Evolutionary conservation across 2,329 filamentous ascomycete species (phyloP).

Genomic region (Cladosporium sp.): DNA sequence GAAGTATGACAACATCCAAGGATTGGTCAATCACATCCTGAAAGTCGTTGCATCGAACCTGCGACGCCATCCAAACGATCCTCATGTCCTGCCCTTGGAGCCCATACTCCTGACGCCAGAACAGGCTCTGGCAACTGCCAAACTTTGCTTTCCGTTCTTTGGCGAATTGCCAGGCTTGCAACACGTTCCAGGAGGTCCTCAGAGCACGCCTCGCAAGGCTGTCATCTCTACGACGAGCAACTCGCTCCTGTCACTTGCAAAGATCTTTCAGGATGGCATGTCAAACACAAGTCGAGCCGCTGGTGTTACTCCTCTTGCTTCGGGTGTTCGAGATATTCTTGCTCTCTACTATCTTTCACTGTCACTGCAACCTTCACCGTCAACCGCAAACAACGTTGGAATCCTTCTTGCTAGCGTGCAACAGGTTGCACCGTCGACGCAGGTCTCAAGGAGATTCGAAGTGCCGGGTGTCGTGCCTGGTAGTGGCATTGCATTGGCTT

Average conservation of each 20-base stretch:
- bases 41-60: conserved; percentile 57
- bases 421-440: conserved; percentile 54
- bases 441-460: conserved; percentile 39
- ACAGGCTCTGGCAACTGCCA: conserved; percentile 78
- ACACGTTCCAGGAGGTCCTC: conserved; percentile 58
- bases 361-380: conserved; percentile 91
- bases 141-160: conserved; percentile 74
- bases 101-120: conserved; percentile 82
- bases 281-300: conserved; percentile 63
- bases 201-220: conserved; percentile 72
- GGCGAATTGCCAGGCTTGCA: conserved; percentile 79
- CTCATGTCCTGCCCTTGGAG: conserved; percentile 45
- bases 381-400: conserved; percentile 96
- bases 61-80: conserved; percentile 34
- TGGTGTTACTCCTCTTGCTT: conserved; percentile 49
- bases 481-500: conserved; percentile 81
- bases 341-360: conserved; percentile 94
- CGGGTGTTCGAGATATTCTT: conserved; percentile 86
- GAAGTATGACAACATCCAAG: conserved; percentile 68
- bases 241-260: conserved; percentile 87
- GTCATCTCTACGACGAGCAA: conserved; percentile 94
- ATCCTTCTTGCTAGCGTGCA: conserved; percentile 95
- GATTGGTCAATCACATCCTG: conserved; percentile 78
- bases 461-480: conserved; percentile 82
- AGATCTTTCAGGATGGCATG: conserved; percentile 97